Evolutionary conservation across 2,329 filamentous ascomycete species (phyloP), one percentile per base, ranked within the genome.

Genomic region (Claviceps sp.): DNA sequence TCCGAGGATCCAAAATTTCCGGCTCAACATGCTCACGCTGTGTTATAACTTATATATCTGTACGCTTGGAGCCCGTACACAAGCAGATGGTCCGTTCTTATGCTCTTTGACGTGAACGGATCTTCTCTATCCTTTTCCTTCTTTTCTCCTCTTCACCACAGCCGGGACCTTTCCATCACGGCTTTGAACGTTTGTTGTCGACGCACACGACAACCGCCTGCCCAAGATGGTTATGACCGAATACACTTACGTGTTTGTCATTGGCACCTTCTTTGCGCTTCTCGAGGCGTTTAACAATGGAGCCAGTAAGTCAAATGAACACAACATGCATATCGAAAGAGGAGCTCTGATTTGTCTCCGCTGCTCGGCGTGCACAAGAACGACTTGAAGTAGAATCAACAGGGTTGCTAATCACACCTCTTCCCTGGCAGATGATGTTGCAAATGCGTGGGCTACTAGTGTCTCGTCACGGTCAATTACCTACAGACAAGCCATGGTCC

Each of bases 241-340:
- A 60, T 87, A 85, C 66, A 80, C 76, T 60, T 87, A 88, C 66
- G 67, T 88, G 62, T 87, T 88, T 65, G 84, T 73, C 71, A 82
- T 88, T 59, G 84, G 84, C 79, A 87, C 83, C 26, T 70, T 82
- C 61, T 87, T 88, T 75, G 84, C 84, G 70, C 68, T 87, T 66
- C 79, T 88, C 48, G 84, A 88, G 69, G 84, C 84, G 55, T 87
- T 74, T 76, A 88, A 88, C 76, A 88, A 87, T 66, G 84, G 84
- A 66, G 84, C 84, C 61, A 87, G 83, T 87, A 70, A 69, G 81
- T 78, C 17, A 6, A 37, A 19, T 14, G 3, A 14, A 37, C 19
- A 10, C 5, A 7, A 4, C 3, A 34, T 11, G 10, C 10, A 34
- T 10, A 11, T 30, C 8, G 30, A 30, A 30, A 11, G 30, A 30